A percentile compares a stretch with the other conserved stretches of the same genome.
Conservation (phyloP, 2,329 filamentous ascomycete species). For the Aspergillus sojae region DNA sequence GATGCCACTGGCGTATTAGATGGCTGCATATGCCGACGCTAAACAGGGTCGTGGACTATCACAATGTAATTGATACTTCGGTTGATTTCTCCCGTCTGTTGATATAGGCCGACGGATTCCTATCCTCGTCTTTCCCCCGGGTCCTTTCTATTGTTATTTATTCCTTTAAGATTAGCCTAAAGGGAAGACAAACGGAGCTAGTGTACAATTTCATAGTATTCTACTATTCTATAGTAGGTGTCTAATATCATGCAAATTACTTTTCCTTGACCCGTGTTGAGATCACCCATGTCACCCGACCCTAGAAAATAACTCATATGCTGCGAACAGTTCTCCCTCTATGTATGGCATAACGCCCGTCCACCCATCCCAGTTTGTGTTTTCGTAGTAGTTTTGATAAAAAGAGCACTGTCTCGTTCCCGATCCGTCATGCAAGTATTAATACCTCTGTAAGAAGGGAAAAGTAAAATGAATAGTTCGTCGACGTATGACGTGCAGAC, state of each 20-base stretch:
- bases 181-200: neutral
- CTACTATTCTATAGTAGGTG: conserved; percentile 1
- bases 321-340: neutral
- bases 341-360: neutral
- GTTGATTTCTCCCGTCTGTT: neutral
- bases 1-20: neutral
- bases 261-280: conserved; percentile 18
- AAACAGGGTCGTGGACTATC: neutral
- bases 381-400: neutral
- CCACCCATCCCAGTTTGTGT: neutral
- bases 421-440: neutral
- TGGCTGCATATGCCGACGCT: neutral
- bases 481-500: neutral
- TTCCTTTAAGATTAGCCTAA: neutral
- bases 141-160: neutral
- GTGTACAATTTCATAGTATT: neutral
- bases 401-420: neutral
- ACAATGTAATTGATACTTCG: neutral
- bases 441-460: neutral
- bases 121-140: neutral
- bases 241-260: conserved; percentile 1
- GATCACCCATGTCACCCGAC: conserved; percentile 17
- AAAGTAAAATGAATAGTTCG: neutral
- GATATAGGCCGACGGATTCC: neutral
- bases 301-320: neutral